Evolutionary conservation across 805 yeast genomes (phyloP), one percentile per base, ranked within the genome.

Genomic region (Teunomyces lycoperdinae): DNA sequence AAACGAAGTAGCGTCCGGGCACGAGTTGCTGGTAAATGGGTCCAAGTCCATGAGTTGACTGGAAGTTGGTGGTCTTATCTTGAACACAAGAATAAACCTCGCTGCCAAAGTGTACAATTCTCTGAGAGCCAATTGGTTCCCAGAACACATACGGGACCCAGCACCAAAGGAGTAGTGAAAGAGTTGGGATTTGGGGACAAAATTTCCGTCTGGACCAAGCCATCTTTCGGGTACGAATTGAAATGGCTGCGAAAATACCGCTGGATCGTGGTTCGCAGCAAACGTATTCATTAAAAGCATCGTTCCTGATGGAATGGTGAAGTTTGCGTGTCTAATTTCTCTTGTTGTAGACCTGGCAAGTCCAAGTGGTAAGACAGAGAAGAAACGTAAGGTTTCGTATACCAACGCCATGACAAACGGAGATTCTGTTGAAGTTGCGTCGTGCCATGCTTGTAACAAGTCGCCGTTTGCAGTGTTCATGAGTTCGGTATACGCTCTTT

Each of bases 81-180:
- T 67, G 57, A 79, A 87, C 20, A 74, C 55, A 1, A 83, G 58
- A 1, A 86, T 58, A 45, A 82, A 58, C 45, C 88, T 76, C 49
- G 80, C 66, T 14, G 81, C 61, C 13, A 85, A 60, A 3, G 79
- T 70, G 56, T 87, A 87, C 56, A 87, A 67, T 60, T 87, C 90
- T 46, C 80, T 76, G 54, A 74, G 71, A 0, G 90, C 90, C 43
- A 87, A 69, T 45, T 77, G 74, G 42, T 76, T 76, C 0, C 94
- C 95, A 0, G 85, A 74, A 61, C 95, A 87, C 81, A 77, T 82
- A 47, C 95, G 64, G 0, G 84, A 70, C 0, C 95, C 95, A 14
- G 79, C 76, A 0, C 94, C 95, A 63, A 85, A 82, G 4, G 88
- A 56, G 46, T 80, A 68, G 63, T 83, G 83, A 35, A 51, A 45